These are phyloP conservation scores for Candida adriatica DNA, from an alignment of 805 yeast genomes.

Conservation along the genomic window DNA sequence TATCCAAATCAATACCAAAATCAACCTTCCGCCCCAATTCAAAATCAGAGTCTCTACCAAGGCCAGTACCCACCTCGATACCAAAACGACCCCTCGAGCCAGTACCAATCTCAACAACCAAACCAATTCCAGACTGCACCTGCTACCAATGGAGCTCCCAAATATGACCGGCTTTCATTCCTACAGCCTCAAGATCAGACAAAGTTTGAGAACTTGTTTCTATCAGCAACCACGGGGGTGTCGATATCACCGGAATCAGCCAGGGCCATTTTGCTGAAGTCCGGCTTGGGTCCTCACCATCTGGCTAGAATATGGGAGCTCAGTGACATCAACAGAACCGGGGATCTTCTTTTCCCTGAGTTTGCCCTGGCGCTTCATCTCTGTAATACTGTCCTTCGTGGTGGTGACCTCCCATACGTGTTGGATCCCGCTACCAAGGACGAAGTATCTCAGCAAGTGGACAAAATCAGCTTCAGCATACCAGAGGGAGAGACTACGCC, in stretches of 20 bases:
- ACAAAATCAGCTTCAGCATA: constrained; percentile 72
- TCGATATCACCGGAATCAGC: constrained; percentile 67
- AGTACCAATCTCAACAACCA: no score
- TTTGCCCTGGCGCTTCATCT: constrained; percentile 88
- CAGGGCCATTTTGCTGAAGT: constrained; percentile 69
- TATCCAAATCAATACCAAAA: no score
- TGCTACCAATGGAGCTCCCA: no score
- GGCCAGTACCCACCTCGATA: no score
- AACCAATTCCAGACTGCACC: no score
- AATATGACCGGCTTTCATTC: constrained; percentile 57
- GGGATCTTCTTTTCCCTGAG: constrained; percentile 84
- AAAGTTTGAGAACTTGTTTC: constrained; percentile 75
- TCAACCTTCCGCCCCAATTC: no score
- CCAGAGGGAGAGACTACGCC: constrained; percentile 39
- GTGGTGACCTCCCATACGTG: constrained; percentile 65
- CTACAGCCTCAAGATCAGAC: constrained; percentile 79
- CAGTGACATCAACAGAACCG: constrained; percentile 81
- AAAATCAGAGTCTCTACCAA: no score
- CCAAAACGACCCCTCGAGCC: no score
- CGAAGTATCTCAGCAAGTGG: constrained; percentile 83
- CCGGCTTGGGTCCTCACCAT: constrained; percentile 66
- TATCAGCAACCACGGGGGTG: constrained; percentile 60
- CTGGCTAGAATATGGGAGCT: constrained; percentile 87
- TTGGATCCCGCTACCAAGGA: constrained; percentile 67
- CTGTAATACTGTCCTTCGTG: constrained; percentile 70